Conservation (phyloP, 2,329 filamentous ascomycete genomes). For the Talaromyces rugulosus region DNA sequence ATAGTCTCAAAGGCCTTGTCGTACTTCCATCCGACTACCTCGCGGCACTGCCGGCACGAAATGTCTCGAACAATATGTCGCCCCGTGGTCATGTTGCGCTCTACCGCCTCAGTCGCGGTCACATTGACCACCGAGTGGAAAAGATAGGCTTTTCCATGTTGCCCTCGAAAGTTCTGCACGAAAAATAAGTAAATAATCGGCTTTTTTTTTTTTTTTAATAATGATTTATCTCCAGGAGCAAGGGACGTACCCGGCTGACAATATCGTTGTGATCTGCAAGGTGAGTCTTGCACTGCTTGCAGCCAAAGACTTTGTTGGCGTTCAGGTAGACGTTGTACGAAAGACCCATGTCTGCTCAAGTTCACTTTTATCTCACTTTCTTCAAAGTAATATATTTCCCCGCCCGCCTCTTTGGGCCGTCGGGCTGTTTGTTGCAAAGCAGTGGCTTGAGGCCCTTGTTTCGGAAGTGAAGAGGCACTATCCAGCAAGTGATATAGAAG, state of each 20-base stretch:
- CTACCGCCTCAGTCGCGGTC: constrained; percentile 71
- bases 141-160: constrained; percentile 96
- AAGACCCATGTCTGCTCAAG: constrained; percentile 65
- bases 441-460: not conserved
- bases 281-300: constrained; percentile 92
- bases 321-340: constrained; percentile 88
- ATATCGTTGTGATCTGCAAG: constrained; percentile 94
- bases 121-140: constrained; percentile 95
- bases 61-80: constrained; percentile 94
- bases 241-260: constrained; percentile 71
- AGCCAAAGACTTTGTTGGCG: constrained; percentile 83
- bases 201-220: not conserved
- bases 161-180: constrained; percentile 86
- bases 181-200: not conserved
- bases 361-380: not conserved
- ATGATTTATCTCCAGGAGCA: constrained; percentile 2
- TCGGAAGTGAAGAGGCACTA: not conserved
- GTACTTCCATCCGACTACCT: constrained; percentile 97
- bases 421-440: not conserved
- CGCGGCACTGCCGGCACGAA: constrained; percentile 81
- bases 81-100: constrained; percentile 97
- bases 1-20: constrained; percentile 89
- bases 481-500: not conserved
- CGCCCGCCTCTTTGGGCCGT: not conserved
- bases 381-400: not conserved